phyloP scores from a whole-genome alignment of 1,139 yeast species.

The Candida tropicalis region DNA sequence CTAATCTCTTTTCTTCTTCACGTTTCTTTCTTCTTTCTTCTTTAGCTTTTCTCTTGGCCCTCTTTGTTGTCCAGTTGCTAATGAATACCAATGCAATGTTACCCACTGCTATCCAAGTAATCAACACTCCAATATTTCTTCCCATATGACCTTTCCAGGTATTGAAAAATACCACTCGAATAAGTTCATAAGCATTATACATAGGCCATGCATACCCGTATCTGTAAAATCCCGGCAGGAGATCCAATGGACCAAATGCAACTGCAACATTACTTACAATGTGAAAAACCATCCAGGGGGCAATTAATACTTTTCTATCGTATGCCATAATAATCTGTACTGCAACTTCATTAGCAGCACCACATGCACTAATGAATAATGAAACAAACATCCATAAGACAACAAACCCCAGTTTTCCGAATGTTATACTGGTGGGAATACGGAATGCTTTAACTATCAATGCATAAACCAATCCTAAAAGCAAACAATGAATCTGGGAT shows the following conservation, averaged over 20 bases:
- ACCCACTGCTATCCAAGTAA: slow-evolving; percentile 59
- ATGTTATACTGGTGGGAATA: slow-evolving; percentile 52
- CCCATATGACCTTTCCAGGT: slow-evolving; percentile 60
- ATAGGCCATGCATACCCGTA: slow-evolving; percentile 71
- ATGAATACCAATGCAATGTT: slow-evolving; percentile 23
- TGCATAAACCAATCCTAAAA: slow-evolving; percentile 57
- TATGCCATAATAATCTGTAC: slow-evolving; percentile 46
- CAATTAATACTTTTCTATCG: slow-evolving; percentile 49
- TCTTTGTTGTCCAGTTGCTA: slow-evolving; percentile 14
- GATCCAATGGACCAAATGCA: slow-evolving; percentile 59
- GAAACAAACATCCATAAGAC: slow-evolving; percentile 56
- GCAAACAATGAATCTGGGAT: slow-evolving; percentile 49
- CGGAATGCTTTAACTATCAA: slow-evolving; percentile 64
- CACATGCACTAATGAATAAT: slow-evolving; percentile 61
- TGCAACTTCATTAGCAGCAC: slow-evolving; percentile 64
- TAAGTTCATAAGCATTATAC: slow-evolving; percentile 57
- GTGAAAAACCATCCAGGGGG: slow-evolving; percentile 65
- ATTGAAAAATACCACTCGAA: slow-evolving; percentile 58
- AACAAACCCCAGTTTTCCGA: slow-evolving; percentile 56
- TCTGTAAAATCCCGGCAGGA: slow-evolving; percentile 54
- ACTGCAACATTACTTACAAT: slow-evolving; percentile 62
- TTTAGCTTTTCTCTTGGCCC: slow-evolving; percentile 11
- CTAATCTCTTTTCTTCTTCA: neutral
- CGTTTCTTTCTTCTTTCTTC: slow-evolving; percentile 8
- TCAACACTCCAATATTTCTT: slow-evolving; percentile 56